A percentile compares a stretch with the other conserved stretches of the same genome.
These are phyloP conservation scores for Colletotrichum australisinense DNA, from an alignment of 2,329 filamentous ascomycete genomes.

Conservation along the genomic window DNA sequence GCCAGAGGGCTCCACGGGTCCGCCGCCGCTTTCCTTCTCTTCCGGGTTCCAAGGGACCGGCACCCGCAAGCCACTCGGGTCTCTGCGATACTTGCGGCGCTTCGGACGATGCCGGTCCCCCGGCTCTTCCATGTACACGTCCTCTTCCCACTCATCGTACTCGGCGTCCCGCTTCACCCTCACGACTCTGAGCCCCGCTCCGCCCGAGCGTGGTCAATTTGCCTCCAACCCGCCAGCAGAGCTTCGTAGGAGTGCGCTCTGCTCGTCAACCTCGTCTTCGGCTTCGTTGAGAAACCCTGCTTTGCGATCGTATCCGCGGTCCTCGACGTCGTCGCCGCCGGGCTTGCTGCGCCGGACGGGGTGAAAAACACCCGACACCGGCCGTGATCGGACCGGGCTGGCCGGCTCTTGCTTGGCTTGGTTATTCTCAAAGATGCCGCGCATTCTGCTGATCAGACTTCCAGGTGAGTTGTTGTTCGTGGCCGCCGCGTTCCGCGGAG, in stretches of 20 bases:
- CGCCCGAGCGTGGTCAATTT: slow-evolving; percentile 54
- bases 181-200: slow-evolving; percentile 32
- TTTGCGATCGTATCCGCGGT: slow-evolving; percentile 12
- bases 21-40: neutral
- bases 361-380: slow-evolving; percentile 40
- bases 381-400: slow-evolving; percentile 39
- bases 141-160: slow-evolving; percentile 16
- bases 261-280: slow-evolving; percentile 41
- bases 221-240: slow-evolving; percentile 32
- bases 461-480: slow-evolving; percentile 37
- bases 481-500: slow-evolving; percentile 15
- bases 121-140: neutral
- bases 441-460: slow-evolving; percentile 53
- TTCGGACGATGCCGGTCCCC: neutral
- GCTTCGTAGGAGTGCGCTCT: slow-evolving; percentile 44
- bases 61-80: slow-evolving; percentile 27
- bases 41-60: slow-evolving; percentile 9
- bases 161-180: slow-evolving; percentile 29
- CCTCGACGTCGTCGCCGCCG: slow-evolving; percentile 38
- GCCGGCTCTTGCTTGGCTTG: slow-evolving; percentile 18
- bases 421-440: slow-evolving; percentile 51
- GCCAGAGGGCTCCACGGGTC: slow-evolving; percentile 31
- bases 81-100: slow-evolving; percentile 10
- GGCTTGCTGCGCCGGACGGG: slow-evolving; percentile 27
- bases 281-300: slow-evolving; percentile 36